Percentiles rank a stretch among this genome's conserved stretches.
Evolutionary conservation across 495 filamentous ascomycete species (phyloP).

Genomic region (Penicillium pancosmium): DNA sequence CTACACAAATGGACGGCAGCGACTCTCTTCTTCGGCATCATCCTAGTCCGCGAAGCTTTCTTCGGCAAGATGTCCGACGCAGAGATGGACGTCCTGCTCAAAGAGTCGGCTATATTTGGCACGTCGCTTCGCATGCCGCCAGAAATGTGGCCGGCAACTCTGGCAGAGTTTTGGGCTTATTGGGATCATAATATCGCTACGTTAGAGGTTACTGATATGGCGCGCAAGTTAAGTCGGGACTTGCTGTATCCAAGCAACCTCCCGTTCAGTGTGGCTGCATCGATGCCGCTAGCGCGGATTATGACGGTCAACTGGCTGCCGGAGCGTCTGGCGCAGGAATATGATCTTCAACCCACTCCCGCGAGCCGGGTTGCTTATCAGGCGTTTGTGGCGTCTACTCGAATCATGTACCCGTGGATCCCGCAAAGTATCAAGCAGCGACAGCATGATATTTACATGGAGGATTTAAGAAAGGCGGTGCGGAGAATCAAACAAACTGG

Average conservation of each 20-base stretch:
- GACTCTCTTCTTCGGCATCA: conserved; percentile 17
- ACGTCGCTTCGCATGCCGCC: conserved; percentile 21
- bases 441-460: conserved; percentile 21
- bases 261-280: conserved; percentile 10
- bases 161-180: conserved; percentile 21
- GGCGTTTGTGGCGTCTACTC: conserved; percentile 13
- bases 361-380: conserved; percentile 8
- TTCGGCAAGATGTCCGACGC: conserved; percentile 14
- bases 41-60: conserved; percentile 21
- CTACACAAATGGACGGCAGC: conserved; percentile 26
- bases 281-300: conserved; percentile 13
- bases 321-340: conserved; percentile 17
- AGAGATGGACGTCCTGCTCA: conserved; percentile 15
- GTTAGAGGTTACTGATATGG: conserved; percentile 22
- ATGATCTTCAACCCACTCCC: conserved; percentile 14
- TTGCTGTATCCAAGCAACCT: conserved; percentile 19
- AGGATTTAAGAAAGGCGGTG: conserved; percentile 20
- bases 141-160: conserved; percentile 20
- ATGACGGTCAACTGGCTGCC: conserved; percentile 20
- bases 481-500: conserved; percentile 15
- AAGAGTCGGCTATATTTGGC: conserved; percentile 20
- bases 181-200: conserved; percentile 25
- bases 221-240: conserved; percentile 17
- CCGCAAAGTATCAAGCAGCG: conserved; percentile 14
- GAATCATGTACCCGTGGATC: conserved; percentile 13